Conservation (phyloP, 495 filamentous ascomycete genomes). For the Penicillium chermesinum region DNA sequence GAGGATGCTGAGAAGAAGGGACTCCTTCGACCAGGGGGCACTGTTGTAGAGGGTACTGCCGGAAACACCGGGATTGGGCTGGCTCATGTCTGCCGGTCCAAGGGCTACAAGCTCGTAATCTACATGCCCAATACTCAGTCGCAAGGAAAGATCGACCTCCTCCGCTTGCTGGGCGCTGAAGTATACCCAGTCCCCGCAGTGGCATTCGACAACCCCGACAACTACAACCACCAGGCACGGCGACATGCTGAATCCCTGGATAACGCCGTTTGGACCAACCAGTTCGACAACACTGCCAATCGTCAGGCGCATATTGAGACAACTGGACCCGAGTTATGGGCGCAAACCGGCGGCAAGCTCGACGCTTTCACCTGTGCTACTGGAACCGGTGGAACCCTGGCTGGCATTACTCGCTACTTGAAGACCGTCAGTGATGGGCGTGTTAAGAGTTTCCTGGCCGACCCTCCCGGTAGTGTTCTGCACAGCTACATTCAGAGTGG, state of each 20-base stretch:
- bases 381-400: constrained; percentile 87
- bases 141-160: constrained; percentile 92
- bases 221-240: constrained; percentile 95
- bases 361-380: constrained; percentile 96
- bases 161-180: constrained; percentile 89
- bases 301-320: constrained; percentile 93
- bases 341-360: constrained; percentile 80
- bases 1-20: constrained; percentile 89
- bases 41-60: constrained; percentile 93
- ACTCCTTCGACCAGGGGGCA: constrained; percentile 75
- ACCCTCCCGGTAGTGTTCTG: constrained; percentile 87
- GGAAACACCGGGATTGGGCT: constrained; percentile 98
- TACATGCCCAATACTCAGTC: constrained; percentile 99
- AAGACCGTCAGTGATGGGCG: constrained; percentile 74
- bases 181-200: constrained; percentile 97
- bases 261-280: constrained; percentile 98
- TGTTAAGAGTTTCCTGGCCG: constrained; percentile 88
- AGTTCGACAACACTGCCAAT: constrained; percentile 96
- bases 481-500: constrained; percentile 87
- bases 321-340: constrained; percentile 95
- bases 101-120: constrained; percentile 91
- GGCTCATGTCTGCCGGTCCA: constrained; percentile 90
- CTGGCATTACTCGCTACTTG: constrained; percentile 82
- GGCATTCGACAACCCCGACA: constrained; percentile 90
- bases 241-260: constrained; percentile 78